Evolutionary conservation across 345 rosid genomes (phyloP).

Genomic region (Isatis tinctoria): DNA sequence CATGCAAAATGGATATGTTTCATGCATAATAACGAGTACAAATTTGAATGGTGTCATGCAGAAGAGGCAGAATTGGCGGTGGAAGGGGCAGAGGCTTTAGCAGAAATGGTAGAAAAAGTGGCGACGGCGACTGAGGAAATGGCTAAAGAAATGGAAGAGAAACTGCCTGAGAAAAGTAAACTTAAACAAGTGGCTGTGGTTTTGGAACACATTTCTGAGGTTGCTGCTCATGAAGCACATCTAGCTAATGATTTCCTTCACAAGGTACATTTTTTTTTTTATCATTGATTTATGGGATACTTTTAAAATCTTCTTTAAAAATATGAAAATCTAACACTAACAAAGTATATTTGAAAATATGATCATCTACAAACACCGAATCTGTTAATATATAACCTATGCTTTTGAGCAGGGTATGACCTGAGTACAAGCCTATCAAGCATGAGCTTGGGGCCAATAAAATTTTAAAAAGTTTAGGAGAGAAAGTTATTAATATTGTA

Average conservation of each 20-base stretch:
- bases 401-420: no score
- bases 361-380: neutral
- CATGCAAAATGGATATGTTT: neutral
- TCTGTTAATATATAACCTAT: neutral
- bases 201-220: conserved; percentile 53
- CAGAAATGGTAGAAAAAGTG: conserved; percentile 47
- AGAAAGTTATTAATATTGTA: no score
- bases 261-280: conserved; percentile 38
- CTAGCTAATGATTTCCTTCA: conserved; percentile 42
- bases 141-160: conserved; percentile 43
- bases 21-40: neutral
- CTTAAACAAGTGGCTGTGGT: conserved; percentile 53
- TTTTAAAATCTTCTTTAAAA: neutral
- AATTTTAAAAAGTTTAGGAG: no score
- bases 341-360: neutral
- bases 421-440: no score
- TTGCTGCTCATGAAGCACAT: conserved; percentile 60
- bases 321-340: neutral
- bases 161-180: conserved; percentile 47
- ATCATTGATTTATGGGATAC: neutral
- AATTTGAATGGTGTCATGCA: no score
- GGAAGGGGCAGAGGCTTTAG: conserved; percentile 43
- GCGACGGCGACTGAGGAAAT: conserved; percentile 33
- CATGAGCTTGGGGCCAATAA: no score
- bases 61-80: conserved; percentile 45